Base-by-base conservation (phyloP, 306 rosid species). In the Cicer chorassanicum region DNA sequence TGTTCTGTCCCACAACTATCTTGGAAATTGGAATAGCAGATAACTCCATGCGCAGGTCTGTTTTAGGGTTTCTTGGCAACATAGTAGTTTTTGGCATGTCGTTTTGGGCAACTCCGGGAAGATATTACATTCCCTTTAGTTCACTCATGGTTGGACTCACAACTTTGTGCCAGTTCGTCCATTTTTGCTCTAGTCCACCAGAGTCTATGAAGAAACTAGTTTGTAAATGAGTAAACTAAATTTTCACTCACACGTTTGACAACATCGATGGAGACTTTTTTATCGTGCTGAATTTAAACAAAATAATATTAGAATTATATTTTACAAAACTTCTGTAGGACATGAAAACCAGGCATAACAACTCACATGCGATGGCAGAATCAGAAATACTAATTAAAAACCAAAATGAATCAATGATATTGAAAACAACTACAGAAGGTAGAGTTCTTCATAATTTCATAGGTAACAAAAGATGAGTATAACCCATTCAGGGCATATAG, bases 311-410 rank as follows among this genome's bases (percentile, higher is more conserved):
- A 75, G 43, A 60, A 46, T 48, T 45, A 44, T 55, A 77, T 46
- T 68, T 77, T 19, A 60, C 36, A 29, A 36, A 66, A 57, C 39
- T 67, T 36, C 36, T 46, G n/a, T 29, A 76, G 57, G 51, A 68
- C 63, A 36, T 16, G 76, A 57, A 60, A 78, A 61, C 48, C 38
- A 40, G 65, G 45, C 44, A 48, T 60, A 8, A 49, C 57, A 10
- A 40, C 18, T 79, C 73, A 43, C 18, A 29, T 44, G 0, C 36
- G 21, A 54, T 14, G 34, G 48, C 48, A 59, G 18, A 79, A 16
- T 39, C 14, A 69, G 50, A 64, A 51, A 24, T 39, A 53, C 8
- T 16, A 42, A 51, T 4, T 8, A n/a, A 54, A 79, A 56, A 19
- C 19, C 44, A 19, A 18, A 44, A 6, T 39, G 13, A 34, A 34